Evolutionary conservation across 163 green algal genomes (phyloP).

Genomic region (Coccomyxa subellipsoidea): DNA sequence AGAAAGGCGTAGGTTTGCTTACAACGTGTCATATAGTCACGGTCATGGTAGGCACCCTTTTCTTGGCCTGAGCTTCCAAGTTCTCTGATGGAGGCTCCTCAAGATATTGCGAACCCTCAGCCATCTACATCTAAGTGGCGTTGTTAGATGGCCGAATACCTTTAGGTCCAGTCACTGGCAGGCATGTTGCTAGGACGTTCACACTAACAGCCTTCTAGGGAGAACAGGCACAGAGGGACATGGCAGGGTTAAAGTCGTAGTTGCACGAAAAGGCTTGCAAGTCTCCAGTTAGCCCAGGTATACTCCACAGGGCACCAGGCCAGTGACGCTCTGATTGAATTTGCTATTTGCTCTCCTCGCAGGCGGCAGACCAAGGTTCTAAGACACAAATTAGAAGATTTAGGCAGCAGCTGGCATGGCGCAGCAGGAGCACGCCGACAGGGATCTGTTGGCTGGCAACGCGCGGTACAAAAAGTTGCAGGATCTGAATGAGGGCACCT

Average conservation of each 20-base stretch:
- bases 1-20: not conserved
- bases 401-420: not conserved
- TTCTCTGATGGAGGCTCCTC: not conserved
- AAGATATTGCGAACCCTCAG: not conserved
- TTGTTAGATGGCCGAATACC: not conserved
- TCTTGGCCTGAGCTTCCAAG: not conserved
- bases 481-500: conserved; percentile 37
- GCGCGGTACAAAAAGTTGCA: conserved; percentile 24
- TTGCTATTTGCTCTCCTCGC: too few relatives aligned
- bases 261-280: too few relatives aligned
- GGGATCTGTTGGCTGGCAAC: conserved; percentile 23
- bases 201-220: too few relatives aligned
- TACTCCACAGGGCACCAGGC: too few relatives aligned
- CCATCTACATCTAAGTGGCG: not conserved
- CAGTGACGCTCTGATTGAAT: too few relatives aligned
- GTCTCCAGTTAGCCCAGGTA: too few relatives aligned
- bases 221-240: too few relatives aligned
- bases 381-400: too few relatives aligned
- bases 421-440: not conserved
- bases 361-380: too few relatives aligned
- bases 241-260: too few relatives aligned
- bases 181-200: not conserved
- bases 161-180: not conserved
- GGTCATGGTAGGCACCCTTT: not conserved
- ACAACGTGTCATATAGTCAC: not conserved